A percentile compares a stretch with the other conserved stretches of the same genome.
phyloP scores from a whole-genome alignment of 805 yeast genomes.

The Ogataea paraovalis region DNA sequence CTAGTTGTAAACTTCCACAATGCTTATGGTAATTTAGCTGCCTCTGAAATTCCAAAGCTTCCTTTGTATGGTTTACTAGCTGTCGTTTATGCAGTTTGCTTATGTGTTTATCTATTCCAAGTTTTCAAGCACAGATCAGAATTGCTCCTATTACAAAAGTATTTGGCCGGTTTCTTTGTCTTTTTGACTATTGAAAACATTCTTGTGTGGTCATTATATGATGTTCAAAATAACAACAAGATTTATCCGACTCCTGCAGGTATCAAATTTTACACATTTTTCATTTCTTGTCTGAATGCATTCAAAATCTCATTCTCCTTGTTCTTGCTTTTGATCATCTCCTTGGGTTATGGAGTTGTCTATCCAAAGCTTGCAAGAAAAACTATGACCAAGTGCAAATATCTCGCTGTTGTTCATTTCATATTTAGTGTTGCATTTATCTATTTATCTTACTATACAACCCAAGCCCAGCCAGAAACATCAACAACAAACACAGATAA shows the following conservation, averaged over 20 bases:
- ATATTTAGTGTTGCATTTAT: conserved; percentile 51
- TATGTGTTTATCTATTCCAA: conserved; percentile 81
- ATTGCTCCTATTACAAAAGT: conserved; percentile 83
- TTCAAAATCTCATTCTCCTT: conserved; percentile 83
- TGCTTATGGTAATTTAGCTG: conserved; percentile 86
- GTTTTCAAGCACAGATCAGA: conserved; percentile 84
- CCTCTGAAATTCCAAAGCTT: conserved; percentile 85
- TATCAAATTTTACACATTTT: conserved; percentile 68
- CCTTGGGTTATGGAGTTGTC: conserved; percentile 94
- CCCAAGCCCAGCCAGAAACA: conserved; percentile 31
- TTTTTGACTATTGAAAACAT: conserved; percentile 82
- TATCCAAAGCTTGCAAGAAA: conserved; percentile 75
- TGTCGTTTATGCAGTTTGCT: conserved; percentile 73
- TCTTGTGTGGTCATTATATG: conserved; percentile 89
- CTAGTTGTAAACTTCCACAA: conserved; percentile 83
- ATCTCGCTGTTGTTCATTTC: conserved; percentile 55
- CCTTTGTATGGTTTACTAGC: conserved; percentile 86
- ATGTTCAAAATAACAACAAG: conserved; percentile 59
- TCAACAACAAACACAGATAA: conserved; percentile 32
- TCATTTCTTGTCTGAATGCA: conserved; percentile 76
- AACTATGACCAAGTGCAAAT: conserved; percentile 66
- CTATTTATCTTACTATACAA: conserved; percentile 38
- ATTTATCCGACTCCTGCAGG: conserved; percentile 33
- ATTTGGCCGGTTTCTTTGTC: conserved; percentile 79
- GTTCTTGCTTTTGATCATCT: conserved; percentile 77